These are phyloP conservation scores for Aspergillus flavus DNA, from an alignment of 2,329 filamentous ascomycete genomes.

Conservation along the genomic window DNA sequence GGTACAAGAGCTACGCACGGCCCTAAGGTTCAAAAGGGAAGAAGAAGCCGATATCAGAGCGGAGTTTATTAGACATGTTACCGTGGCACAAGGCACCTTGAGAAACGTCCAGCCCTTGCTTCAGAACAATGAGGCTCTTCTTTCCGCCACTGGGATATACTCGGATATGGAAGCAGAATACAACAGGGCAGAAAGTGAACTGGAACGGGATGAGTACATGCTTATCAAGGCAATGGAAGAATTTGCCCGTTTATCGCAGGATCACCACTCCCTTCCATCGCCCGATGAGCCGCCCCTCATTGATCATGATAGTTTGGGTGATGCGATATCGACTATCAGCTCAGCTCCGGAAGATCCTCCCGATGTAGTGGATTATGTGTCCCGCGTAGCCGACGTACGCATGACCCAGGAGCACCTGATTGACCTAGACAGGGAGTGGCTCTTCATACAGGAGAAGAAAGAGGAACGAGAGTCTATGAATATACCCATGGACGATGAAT, in stretches of 20 bases:
- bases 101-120: constrained; percentile 9
- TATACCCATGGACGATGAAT: constrained; percentile 24
- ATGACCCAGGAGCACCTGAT: constrained; percentile 27
- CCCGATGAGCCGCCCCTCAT: not conserved
- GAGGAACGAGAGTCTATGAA: constrained; percentile 12
- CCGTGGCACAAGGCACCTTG: constrained; percentile 13
- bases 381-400: constrained; percentile 24
- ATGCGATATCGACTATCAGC: constrained; percentile 5
- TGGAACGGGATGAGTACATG: constrained; percentile 29
- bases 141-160: constrained; percentile 25
- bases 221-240: constrained; percentile 24
- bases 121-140: constrained; percentile 23
- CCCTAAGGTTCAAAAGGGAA: constrained; percentile 28
- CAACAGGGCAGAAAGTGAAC: constrained; percentile 27
- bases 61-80: constrained; percentile 27
- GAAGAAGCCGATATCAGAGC: constrained; percentile 24
- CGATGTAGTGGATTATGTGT: constrained; percentile 23
- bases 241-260: constrained; percentile 15
- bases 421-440: constrained; percentile 24
- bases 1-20: constrained; percentile 26
- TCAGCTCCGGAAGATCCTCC: constrained; percentile 12
- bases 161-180: constrained; percentile 28
- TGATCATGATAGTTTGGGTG: not conserved
- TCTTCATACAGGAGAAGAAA: constrained; percentile 18
- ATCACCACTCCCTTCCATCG: not conserved